These are phyloP conservation scores for Sistotremastrum suecicum DNA, from an alignment of 768 basidiomycete species.

Conservation along the genomic window DNA sequence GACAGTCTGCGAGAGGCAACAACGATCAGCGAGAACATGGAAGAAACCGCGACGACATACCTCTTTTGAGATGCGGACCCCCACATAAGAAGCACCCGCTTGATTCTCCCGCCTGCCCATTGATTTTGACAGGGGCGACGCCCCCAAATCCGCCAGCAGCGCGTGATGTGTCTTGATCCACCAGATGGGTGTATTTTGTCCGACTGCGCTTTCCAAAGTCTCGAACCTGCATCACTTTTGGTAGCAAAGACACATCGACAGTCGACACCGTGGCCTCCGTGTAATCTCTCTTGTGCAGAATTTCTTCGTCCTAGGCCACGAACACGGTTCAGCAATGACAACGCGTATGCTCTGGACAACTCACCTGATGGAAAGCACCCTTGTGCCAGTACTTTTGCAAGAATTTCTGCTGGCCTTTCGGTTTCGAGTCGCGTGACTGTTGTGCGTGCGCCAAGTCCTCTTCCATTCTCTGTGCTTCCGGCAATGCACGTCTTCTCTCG, in stretches of 20 bases:
- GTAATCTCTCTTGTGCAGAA: constrained; percentile 71
- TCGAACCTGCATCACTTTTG: constrained; percentile 93
- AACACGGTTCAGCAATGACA: constrained; percentile 2
- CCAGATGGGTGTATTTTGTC: constrained; percentile 91
- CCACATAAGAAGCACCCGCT: constrained; percentile 88
- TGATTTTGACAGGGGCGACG: constrained; percentile 23
- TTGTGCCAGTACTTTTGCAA: constrained; percentile 99
- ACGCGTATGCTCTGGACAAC: constrained; percentile 9
- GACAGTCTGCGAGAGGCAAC: constrained; percentile 17
- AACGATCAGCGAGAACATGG: neutral
- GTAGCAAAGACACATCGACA: constrained; percentile 75
- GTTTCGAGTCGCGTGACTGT: constrained; percentile 72
- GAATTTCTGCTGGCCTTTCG: constrained; percentile 84
- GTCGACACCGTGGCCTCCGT: constrained; percentile 85
- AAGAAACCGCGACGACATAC: constrained; percentile 22
- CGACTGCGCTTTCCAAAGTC: constrained; percentile 88
- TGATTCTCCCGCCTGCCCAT: constrained; percentile 35
- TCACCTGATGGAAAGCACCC: constrained; percentile 93
- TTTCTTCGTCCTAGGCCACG: constrained; percentile 61
- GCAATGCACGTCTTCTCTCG: constrained; percentile 80
- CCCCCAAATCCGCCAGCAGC: constrained; percentile 54
- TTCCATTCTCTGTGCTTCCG: constrained; percentile 82
- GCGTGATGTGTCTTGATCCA: constrained; percentile 85
- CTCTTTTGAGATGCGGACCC: constrained; percentile 86
- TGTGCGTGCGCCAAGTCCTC: constrained; percentile 86